Percentiles rank a stretch among this genome's conserved stretches.
These are phyloP conservation scores for Kregervanrija pseudodelftensis DNA, from an alignment of 805 yeast genomes.

Conservation along the genomic window DNA sequence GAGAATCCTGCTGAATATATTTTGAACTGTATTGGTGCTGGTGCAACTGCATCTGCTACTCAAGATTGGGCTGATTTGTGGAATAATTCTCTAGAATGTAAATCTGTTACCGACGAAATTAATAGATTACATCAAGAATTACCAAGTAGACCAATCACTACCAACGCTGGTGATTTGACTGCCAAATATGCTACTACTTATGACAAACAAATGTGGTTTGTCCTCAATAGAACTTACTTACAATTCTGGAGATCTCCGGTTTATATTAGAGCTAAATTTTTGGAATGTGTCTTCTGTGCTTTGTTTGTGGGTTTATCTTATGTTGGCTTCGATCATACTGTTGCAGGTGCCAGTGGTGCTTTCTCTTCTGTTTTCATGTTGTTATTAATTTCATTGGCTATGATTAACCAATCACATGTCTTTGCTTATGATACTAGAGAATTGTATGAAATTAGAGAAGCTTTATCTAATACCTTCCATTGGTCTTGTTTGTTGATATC, in stretches of 20 bases:
- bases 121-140: conserved; percentile 23
- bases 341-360: conserved; percentile 51
- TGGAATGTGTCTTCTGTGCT: conserved; percentile 36
- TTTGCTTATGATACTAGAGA: conserved; percentile 52
- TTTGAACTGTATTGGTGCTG: conserved; percentile 71
- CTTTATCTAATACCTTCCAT: conserved; percentile 62
- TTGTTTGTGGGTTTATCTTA: conserved; percentile 51
- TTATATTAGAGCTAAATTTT: conserved; percentile 43
- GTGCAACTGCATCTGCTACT: conserved; percentile 58
- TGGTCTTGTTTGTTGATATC: conserved; percentile 55
- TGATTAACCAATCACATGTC: conserved; percentile 59
- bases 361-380: conserved; percentile 46
- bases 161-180: conserved; percentile 20
- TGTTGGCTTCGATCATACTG: conserved; percentile 45
- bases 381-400: conserved; percentile 53
- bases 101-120: conserved; percentile 25
- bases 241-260: conserved; percentile 46
- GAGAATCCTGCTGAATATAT: conserved; percentile 77
- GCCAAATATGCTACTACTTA: conserved; percentile 42
- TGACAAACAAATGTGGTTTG: conserved; percentile 29
- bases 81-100: conserved; percentile 34
- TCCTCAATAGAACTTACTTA: conserved; percentile 31
- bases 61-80: conserved; percentile 64
- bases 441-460: conserved; percentile 62
- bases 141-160: conserved; percentile 20